Evolutionary conservation across 495 filamentous ascomycete species (phyloP).

Genomic region (Hypoxylon trugodes): DNA sequence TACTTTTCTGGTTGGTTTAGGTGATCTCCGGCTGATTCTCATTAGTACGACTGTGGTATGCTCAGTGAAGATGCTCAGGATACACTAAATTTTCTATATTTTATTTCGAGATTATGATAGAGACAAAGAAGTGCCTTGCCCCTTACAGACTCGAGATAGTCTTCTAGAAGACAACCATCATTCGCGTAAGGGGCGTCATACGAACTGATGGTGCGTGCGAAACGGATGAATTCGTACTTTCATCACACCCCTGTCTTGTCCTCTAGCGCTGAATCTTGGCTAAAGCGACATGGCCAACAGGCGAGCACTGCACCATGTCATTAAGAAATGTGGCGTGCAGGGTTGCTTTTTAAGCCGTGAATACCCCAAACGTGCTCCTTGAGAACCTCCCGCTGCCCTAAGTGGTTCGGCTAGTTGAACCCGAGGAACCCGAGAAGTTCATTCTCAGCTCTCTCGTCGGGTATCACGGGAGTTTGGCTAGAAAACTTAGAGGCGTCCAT

Average conservation of each 20-base stretch:
- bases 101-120: no score
- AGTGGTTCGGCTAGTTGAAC: slow-evolving; percentile 32
- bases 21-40: not conserved
- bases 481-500: not conserved
- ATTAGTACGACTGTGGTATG: not conserved
- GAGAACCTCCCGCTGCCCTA: slow-evolving; percentile 33
- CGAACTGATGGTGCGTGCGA: slow-evolving; percentile 2
- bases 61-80: no score
- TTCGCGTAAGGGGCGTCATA: not conserved
- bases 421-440: slow-evolving; percentile 23
- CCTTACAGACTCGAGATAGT: not conserved
- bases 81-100: no score
- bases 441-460: slow-evolving; percentile 10
- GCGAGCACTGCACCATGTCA: slow-evolving; percentile 28
- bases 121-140: not conserved
- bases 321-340: slow-evolving; percentile 29
- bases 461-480: not conserved
- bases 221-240: slow-evolving; percentile 11
- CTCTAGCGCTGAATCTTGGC: slow-evolving; percentile 22
- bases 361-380: slow-evolving; percentile 36
- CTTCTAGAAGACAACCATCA: slow-evolving; percentile 5
- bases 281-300: slow-evolving; percentile 18
- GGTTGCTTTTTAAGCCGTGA: slow-evolving; percentile 38
- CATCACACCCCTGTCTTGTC: slow-evolving; percentile 8
- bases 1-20: not conserved